Evolutionary conservation across 108 stramenopile genomes (phyloP), one percentile per base, ranked within the genome.

Genomic region (Pseudonitzschia pungens): DNA sequence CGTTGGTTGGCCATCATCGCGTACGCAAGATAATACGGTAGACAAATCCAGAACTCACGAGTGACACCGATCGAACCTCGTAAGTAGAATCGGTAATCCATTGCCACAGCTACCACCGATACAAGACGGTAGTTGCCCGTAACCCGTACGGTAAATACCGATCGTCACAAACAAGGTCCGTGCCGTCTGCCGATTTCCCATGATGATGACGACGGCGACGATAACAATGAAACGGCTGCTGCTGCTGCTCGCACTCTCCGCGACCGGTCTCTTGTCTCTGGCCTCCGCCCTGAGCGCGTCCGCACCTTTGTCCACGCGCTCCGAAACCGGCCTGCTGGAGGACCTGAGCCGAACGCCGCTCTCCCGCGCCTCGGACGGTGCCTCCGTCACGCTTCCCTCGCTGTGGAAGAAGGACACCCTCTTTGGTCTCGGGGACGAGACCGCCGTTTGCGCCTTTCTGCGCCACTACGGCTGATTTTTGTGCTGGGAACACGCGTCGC

Each of bases 401-500:
- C 68, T 73, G 41, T 81, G 81, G 81, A 55, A 73, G 21, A 50
- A 65, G 1, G 41, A 72, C 45, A 78, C 81, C 1, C 77, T 72
- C 36, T 74, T 81, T 40, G 81, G 77, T 12, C 56, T 81, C 8
- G 81, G 66, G 0, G 81, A 81, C 36, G 81, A 81, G 62, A 72
- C 65, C 2, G 77, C 77, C 0, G 81, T 77, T 0, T 56, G 72
- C 24, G 81, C 81, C 8, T 81, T 81, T 41, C 24, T 81, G n/a
- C 54, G 81, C 18, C 77, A 81, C 48, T 77, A 64, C 40, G 79
- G 81, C 51, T 81, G 81, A 81, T 81, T 81, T 59, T 44, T 81
- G 33, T 81, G 81, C 81, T 81, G 81, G 81, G 81, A 81, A 70
- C 81, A 81, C 40, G 81, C 81, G 22, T 52, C 70, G 0, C 41